Evolutionary conservation across 1,284 basidiomycete species (phyloP).

Genomic region (Retiboletus flavoniger): DNA sequence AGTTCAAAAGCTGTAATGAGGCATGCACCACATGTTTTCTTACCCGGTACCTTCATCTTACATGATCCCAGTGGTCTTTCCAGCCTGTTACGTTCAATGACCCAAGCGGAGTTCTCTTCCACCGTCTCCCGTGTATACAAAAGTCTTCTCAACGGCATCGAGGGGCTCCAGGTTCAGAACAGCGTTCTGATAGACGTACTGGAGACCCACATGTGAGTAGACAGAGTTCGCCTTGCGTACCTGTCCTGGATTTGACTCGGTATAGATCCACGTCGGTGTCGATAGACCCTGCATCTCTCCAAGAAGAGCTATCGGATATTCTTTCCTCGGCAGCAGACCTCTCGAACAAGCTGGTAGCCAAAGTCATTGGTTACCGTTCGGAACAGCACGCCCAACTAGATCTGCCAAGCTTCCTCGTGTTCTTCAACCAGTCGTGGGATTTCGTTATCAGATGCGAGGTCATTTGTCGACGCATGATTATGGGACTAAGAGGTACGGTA

Average conservation of each 20-base stretch:
- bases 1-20: slow-evolving; percentile 35
- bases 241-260: slow-evolving; percentile 11
- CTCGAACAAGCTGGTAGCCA: slow-evolving; percentile 78
- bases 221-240: background rate
- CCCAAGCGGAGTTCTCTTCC: slow-evolving; percentile 67
- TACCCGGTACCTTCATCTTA: slow-evolving; percentile 10
- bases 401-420: slow-evolving; percentile 71
- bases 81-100: slow-evolving; percentile 64
- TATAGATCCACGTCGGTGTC: slow-evolving; percentile 37
- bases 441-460: slow-evolving; percentile 89
- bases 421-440: slow-evolving; percentile 85
- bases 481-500: slow-evolving; percentile 81
- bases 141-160: slow-evolving; percentile 67
- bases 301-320: slow-evolving; percentile 68
- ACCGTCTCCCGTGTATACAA: slow-evolving; percentile 65
- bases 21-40: slow-evolving; percentile 27
- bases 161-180: slow-evolving; percentile 69
- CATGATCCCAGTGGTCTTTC: slow-evolving; percentile 44
- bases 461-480: slow-evolving; percentile 86
- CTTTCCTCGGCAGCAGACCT: slow-evolving; percentile 81
- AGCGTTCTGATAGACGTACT: slow-evolving; percentile 62
- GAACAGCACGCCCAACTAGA: slow-evolving; percentile 78
- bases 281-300: slow-evolving; percentile 45
- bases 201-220: slow-evolving; percentile 45
- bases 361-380: slow-evolving; percentile 71